phyloP scores from a whole-genome alignment of 2,329 filamentous ascomycete genomes.

The Bisporella sp. region DNA sequence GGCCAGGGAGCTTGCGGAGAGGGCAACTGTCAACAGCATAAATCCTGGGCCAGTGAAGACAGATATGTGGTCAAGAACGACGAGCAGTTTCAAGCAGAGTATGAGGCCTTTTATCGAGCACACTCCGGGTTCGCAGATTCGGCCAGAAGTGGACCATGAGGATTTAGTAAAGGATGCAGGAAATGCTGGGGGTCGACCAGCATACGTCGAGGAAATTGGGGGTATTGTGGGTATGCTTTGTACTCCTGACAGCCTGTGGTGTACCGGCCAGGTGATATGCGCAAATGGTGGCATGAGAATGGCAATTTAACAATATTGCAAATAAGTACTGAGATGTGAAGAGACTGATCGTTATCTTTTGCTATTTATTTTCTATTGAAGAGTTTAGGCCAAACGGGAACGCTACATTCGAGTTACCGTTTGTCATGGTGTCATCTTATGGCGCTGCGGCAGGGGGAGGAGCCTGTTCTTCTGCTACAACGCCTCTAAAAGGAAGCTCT shows the following conservation, averaged over 20 bases:
- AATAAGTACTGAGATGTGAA: too few species aligned
- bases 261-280: conserved; percentile 72
- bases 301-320: conserved; percentile 7
- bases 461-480: conserved; percentile 25
- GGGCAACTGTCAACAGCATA: conserved; percentile 57
- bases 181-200: conserved; percentile 50
- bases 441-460: conserved; percentile 25
- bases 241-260: conserved; percentile 64
- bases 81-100: conserved; percentile 47
- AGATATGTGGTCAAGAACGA: conserved; percentile 57
- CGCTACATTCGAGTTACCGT: too few species aligned
- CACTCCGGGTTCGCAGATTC: conserved; percentile 56
- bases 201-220: conserved; percentile 64
- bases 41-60: conserved; percentile 60
- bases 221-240: conserved; percentile 74
- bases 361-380: too few species aligned
- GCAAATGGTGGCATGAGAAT: conserved; percentile 73
- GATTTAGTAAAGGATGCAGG: conserved; percentile 53
- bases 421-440: too few species aligned
- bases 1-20: conserved; percentile 54
- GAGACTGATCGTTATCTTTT: too few species aligned
- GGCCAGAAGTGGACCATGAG: conserved; percentile 54
- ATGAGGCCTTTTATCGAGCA: conserved; percentile 55
- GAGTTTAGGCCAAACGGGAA: too few species aligned
- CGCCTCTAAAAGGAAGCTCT: conserved; percentile 22